phyloP scores from a whole-genome alignment of 805 yeast genomes.

The Sugiyamaella valdiviana region DNA sequence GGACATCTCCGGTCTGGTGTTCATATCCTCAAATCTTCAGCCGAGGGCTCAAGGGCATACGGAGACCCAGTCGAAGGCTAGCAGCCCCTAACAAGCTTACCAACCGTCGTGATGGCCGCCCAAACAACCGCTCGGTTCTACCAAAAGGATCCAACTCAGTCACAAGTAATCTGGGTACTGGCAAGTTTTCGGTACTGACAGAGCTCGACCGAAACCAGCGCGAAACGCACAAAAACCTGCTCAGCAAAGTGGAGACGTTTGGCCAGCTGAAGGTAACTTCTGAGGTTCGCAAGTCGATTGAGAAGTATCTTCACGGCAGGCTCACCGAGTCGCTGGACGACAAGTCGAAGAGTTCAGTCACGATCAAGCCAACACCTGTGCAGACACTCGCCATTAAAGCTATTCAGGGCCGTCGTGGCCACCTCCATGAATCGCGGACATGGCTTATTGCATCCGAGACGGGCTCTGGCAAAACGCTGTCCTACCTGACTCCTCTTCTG shows the following conservation, averaged over 20 bases:
- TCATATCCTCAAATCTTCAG: too few species aligned
- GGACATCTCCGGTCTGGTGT: too few species aligned
- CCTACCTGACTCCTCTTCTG: slow-evolving; percentile 72
- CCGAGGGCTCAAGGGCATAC: not conserved
- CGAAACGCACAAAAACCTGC: slow-evolving; percentile 31
- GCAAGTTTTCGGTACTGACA: slow-evolving; percentile 25
- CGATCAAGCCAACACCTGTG: slow-evolving; percentile 62
- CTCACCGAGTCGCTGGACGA: not conserved
- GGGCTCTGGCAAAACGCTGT: slow-evolving; percentile 95
- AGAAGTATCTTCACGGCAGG: slow-evolving; percentile 35
- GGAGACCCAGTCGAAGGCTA: not conserved
- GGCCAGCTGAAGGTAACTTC: slow-evolving; percentile 63
- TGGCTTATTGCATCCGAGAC: slow-evolving; percentile 92
- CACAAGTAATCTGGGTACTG: slow-evolving; percentile 11
- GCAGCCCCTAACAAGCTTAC: not conserved
- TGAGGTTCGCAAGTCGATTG: slow-evolving; percentile 54
- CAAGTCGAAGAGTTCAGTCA: slow-evolving; percentile 5
- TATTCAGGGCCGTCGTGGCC: slow-evolving; percentile 36
- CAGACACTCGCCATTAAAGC: slow-evolving; percentile 70
- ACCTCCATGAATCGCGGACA: slow-evolving; percentile 38
- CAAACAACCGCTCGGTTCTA: not conserved
- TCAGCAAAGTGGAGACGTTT: slow-evolving; percentile 54
- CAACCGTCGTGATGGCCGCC: not conserved
- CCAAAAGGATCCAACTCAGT: slow-evolving; percentile 11
- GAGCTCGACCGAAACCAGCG: slow-evolving; percentile 26